Conservation (phyloP, 1,284 basidiomycete species). For the Marasmius oreades region DNA sequence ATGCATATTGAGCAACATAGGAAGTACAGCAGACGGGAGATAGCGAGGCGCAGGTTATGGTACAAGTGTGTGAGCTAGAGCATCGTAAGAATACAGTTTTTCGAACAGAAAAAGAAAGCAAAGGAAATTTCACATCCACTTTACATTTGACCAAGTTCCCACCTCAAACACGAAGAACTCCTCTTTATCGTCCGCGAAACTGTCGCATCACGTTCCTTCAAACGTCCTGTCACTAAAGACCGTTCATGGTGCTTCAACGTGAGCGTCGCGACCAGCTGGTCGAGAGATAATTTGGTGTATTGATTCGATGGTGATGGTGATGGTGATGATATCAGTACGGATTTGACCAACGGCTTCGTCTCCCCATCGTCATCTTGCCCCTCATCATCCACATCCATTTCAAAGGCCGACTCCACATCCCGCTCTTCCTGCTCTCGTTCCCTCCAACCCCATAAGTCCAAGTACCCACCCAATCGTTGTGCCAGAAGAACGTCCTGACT, state of each 20-base stretch:
- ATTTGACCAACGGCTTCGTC: background rate
- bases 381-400: constrained; percentile 1
- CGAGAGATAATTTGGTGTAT: background rate
- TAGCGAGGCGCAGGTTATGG: too few species aligned
- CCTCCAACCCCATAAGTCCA: background rate
- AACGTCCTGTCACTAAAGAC: background rate
- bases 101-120: too few species aligned
- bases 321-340: background rate
- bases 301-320: background rate
- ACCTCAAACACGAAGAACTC: background rate
- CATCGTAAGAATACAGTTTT: too few species aligned
- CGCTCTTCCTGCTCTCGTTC: background rate
- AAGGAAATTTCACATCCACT: too few species aligned
- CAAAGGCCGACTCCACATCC: background rate
- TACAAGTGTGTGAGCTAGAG: too few species aligned
- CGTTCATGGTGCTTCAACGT: constrained; percentile 2
- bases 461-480: background rate
- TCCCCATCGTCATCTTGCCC: background rate
- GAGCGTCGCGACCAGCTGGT: background rate
- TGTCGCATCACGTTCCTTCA: background rate
- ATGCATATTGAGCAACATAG: too few species aligned
- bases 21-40: too few species aligned
- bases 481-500: background rate
- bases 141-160: background rate
- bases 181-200: background rate